Conservation (phyloP, 192 early-diverging fungal species). For the Allomyces arbusculus region DNA sequence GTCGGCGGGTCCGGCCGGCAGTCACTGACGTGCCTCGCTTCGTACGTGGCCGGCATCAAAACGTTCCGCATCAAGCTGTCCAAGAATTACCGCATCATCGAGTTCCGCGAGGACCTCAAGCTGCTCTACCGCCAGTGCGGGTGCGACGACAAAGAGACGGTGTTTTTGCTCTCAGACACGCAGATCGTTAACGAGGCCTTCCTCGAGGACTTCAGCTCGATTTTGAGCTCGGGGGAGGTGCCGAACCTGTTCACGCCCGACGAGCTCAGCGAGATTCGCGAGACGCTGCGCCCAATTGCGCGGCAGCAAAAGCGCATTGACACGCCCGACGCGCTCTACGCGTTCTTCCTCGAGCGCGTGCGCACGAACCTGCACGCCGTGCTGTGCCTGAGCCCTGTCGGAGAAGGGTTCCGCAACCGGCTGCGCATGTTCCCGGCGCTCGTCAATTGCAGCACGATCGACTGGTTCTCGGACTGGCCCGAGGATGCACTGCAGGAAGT, state of each 20-base stretch:
- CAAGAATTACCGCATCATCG: constrained; percentile 78
- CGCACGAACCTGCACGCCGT: constrained; percentile 93
- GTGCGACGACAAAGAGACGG: constrained; percentile 92
- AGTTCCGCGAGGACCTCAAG: constrained; percentile 96
- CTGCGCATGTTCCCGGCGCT: constrained; percentile 97
- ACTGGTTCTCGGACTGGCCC: constrained; percentile 99
- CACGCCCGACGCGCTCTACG: constrained; percentile 81
- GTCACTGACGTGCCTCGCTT: constrained; percentile 88
- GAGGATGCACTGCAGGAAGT: constrained; percentile 97
- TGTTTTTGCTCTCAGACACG: constrained; percentile 94
- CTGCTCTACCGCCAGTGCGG: constrained; percentile 69
- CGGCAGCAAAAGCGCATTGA: constrained; percentile 84
- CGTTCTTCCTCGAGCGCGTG: constrained; percentile 94
- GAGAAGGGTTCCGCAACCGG: constrained; percentile 66
- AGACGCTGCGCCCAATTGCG: constrained; percentile 78
- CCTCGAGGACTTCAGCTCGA: constrained; percentile 97
- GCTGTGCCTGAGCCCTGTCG: constrained; percentile 99
- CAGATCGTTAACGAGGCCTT: constrained; percentile 92
- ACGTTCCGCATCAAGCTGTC: constrained; percentile 95
- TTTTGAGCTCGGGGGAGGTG: constrained; percentile 93
- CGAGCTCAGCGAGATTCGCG: constrained; percentile 80
- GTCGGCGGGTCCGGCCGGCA: constrained; percentile 95
- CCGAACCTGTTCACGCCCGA: constrained; percentile 98
- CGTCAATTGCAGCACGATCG: constrained; percentile 98
- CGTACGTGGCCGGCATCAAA: constrained; percentile 95